Base-by-base conservation (phyloP, 2,329 filamentous ascomycete genomes). In the Aspergillus melleus region DNA sequence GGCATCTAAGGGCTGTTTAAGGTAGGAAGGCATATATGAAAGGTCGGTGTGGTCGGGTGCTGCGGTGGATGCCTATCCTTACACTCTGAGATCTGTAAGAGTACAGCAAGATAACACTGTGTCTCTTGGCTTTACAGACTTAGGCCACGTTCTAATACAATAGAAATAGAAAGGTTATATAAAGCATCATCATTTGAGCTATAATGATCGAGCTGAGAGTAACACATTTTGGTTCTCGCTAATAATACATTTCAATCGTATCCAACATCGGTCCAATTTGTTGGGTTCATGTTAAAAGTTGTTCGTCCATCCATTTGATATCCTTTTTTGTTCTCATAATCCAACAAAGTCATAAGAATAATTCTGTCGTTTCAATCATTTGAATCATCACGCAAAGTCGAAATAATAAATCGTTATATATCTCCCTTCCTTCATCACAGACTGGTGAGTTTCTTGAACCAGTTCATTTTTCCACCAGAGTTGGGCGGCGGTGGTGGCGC, bases 1-100 rank as follows among this genome's bases (percentile, higher is more conserved):
- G 22, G 22, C 22, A 24, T 24, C 22, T 24, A 24, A 24, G 22
- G 22, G 2, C 22, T 22, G 22, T 22, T 22, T 22, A 22, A 22
- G 22, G 22, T 22, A 24, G 22, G 22, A 24, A 24, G 22, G 22
- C 22, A 24, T 24, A 3, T 24, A 24, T 24, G 22, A 24, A 65
- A 84, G 93, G 61, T 87, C 84, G 9, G 84, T 84, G 1, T 96
- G 92, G 92, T 95, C 92, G 14, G 88, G 91, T 56, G 65, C 96
- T 5, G 91, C 92, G 0, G 90, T 90, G 71, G 92, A 92, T 3
- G 77, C 96, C 58, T 96, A 96, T 24, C 80, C 22, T 22, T 4
- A 22, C 22, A 22, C 22, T 78, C 96, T 47, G 91, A 91, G 24
- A 89, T 90, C 49, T 96, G 96, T 76, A 92, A 96, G 74, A 88